Evolutionary conservation across 768 basidiomycete species (phyloP).

Genomic region (Tricholoma sp.): DNA sequence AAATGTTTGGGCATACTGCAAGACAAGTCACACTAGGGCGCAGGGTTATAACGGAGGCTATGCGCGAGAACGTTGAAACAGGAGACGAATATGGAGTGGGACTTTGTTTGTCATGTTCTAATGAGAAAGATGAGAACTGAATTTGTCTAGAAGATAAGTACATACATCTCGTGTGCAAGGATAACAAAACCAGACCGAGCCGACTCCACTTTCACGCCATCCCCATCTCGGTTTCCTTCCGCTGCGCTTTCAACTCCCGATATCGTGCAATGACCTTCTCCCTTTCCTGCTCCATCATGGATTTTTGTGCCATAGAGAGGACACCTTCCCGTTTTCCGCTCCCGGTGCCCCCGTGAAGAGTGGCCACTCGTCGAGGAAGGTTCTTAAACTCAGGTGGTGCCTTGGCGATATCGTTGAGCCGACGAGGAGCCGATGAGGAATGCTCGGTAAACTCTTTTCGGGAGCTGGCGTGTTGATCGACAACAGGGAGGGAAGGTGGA

Average conservation of each 20-base stretch:
- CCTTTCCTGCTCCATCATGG: slow-evolving; percentile 73
- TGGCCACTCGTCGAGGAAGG: slow-evolving; percentile 33
- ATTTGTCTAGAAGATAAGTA: not conserved
- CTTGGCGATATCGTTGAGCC: slow-evolving; percentile 27
- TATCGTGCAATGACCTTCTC: slow-evolving; percentile 64
- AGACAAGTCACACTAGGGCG: no score
- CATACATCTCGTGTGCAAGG: not conserved
- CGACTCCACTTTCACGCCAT: slow-evolving; percentile 1
- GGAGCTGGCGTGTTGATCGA: slow-evolving; percentile 20
- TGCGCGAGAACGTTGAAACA: not conserved
- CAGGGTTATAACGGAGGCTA: not conserved
- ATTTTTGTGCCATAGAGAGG: slow-evolving; percentile 69
- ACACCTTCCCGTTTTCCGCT: slow-evolving; percentile 38
- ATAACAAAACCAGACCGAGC: not conserved
- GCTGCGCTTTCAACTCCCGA: slow-evolving; percentile 59
- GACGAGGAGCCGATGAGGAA: slow-evolving; percentile 52
- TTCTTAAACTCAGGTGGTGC: slow-evolving; percentile 24
- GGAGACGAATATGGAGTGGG: not conserved
- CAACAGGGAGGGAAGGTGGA: slow-evolving; percentile 3
- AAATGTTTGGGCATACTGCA: no score
- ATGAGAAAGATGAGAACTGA: not conserved
- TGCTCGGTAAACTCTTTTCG: slow-evolving; percentile 45
- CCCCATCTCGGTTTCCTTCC: slow-evolving; percentile 16
- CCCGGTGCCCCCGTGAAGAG: slow-evolving; percentile 13
- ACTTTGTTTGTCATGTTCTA: not conserved